These are phyloP conservation scores for Penicillium sp. DNA, from an alignment of 2,329 filamentous ascomycete genomes.

Conservation along the genomic window DNA sequence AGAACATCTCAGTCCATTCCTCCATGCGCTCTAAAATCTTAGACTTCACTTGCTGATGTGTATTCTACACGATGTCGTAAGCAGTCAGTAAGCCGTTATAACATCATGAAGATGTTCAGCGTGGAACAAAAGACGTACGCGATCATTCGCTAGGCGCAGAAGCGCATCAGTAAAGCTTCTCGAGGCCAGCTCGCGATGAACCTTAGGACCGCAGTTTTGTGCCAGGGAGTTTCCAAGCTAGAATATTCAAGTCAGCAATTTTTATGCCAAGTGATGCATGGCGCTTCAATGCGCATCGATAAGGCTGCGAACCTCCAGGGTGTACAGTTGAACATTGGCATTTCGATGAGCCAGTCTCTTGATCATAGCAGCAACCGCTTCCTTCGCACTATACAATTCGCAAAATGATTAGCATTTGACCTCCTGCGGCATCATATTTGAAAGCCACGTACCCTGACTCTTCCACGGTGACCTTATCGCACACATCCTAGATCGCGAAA, in stretches of 20 bases:
- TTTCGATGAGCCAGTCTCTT: constrained; percentile 89
- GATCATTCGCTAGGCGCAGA: constrained; percentile 83
- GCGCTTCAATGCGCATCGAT: neutral
- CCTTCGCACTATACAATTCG: constrained; percentile 61
- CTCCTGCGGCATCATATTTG: neutral
- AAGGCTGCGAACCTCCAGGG: constrained; percentile 65
- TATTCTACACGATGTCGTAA: constrained; percentile 58
- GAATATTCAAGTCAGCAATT: constrained; percentile 8
- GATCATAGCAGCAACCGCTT: constrained; percentile 85
- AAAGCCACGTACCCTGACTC: constrained; percentile 46
- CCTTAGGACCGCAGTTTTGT: constrained; percentile 81
- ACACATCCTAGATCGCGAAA: constrained; percentile 51
- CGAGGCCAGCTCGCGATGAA: constrained; percentile 86
- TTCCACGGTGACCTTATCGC: constrained; percentile 55
- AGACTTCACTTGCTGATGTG: constrained; percentile 91
- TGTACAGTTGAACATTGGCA: constrained; percentile 94
- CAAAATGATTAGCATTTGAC: constrained; percentile 14
- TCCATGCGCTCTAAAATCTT: constrained; percentile 97
- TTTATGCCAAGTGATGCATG: neutral
- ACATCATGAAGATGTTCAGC: neutral
- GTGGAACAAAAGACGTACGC: constrained; percentile 43
- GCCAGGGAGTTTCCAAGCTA: constrained; percentile 85
- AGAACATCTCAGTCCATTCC: constrained; percentile 95
- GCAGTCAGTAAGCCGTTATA: constrained; percentile 1
- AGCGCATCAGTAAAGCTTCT: constrained; percentile 93